A percentile compares a stretch with the other conserved stretches of the same genome.
phyloP scores from a whole-genome alignment of 2,329 filamentous ascomycete genomes.

The Verticillium nonalfalfae region DNA sequence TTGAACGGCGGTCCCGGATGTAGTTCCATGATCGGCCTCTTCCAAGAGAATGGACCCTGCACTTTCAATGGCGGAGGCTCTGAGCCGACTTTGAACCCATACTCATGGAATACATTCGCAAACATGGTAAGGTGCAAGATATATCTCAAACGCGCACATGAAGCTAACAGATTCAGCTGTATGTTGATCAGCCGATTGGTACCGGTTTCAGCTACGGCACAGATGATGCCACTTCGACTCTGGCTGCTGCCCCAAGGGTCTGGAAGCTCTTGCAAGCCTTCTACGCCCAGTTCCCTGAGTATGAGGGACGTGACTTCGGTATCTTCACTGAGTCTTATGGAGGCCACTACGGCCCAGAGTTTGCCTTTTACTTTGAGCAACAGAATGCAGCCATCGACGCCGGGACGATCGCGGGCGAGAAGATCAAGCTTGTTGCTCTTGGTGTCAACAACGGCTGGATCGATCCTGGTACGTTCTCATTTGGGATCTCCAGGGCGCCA shows the following conservation, averaged over 20 bases:
- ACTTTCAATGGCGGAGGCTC: slow-evolving; percentile 28
- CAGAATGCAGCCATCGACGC: slow-evolving; percentile 46
- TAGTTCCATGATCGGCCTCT: slow-evolving; percentile 31
- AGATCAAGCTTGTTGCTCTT: slow-evolving; percentile 43
- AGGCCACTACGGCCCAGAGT: slow-evolving; percentile 52
- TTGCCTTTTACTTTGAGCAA: slow-evolving; percentile 47
- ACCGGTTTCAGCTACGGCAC: slow-evolving; percentile 24
- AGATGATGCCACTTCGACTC: slow-evolving; percentile 28
- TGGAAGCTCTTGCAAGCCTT: slow-evolving; percentile 56
- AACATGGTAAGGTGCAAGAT: slow-evolving; percentile 23
- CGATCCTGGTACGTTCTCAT: slow-evolving; percentile 15
- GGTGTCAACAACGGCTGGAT: slow-evolving; percentile 30
- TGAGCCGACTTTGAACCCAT: slow-evolving; percentile 33
- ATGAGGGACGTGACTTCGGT: slow-evolving; percentile 50
- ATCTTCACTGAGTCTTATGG: slow-evolving; percentile 51
- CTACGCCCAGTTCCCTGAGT: slow-evolving; percentile 56
- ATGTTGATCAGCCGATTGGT: slow-evolving; percentile 56
- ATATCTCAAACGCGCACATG: slow-evolving; percentile 3
- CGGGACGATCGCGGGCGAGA: slow-evolving; percentile 31
- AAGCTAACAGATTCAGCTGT: slow-evolving; percentile 37
- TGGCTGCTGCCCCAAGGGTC: slow-evolving; percentile 39
- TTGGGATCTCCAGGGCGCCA: neutral
- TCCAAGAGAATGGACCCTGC: slow-evolving; percentile 37
- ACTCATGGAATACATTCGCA: slow-evolving; percentile 33
- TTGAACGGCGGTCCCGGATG: slow-evolving; percentile 33